Evolutionary conservation across 2,329 filamentous ascomycete genomes (phyloP).

Genomic region (Lachnellula cervina): DNA sequence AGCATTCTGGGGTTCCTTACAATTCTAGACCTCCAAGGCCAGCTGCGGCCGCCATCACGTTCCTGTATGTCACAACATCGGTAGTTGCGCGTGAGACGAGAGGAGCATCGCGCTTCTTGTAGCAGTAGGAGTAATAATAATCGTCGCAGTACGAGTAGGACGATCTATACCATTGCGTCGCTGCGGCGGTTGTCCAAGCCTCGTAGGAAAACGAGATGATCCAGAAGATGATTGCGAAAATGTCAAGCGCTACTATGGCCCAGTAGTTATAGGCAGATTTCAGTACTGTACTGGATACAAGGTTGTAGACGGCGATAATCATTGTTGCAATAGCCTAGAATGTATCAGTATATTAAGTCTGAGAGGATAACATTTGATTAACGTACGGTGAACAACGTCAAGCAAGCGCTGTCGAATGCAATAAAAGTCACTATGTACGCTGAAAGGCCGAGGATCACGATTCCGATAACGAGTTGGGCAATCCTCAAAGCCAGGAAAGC

Average conservation of each 20-base stretch:
- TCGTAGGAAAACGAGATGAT: conserved; percentile 28
- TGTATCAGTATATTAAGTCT: not conserved
- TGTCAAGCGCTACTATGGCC: conserved; percentile 47
- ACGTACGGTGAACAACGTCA: conserved; percentile 37
- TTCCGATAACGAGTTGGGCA: conserved; percentile 35
- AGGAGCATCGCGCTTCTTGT: conserved; percentile 6
- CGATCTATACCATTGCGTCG: not conserved
- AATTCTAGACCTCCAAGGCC: conserved; percentile 20
- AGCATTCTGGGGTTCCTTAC: conserved; percentile 5
- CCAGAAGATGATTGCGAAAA: conserved; percentile 50
- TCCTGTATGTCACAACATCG: conserved; percentile 12
- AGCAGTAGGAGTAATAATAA: conserved; percentile 9
- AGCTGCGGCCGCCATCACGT: conserved; percentile 15
- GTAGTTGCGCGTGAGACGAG: conserved; percentile 1
- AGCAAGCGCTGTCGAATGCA: conserved; percentile 24
- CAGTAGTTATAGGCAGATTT: conserved; percentile 48
- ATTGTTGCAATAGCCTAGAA: conserved; percentile 38
- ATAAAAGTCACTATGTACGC: conserved; percentile 39
- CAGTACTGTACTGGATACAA: conserved; percentile 30
- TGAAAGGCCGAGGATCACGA: conserved; percentile 43
- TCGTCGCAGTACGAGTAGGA: conserved; percentile 5
- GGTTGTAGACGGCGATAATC: conserved; percentile 41
- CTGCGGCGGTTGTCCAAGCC: conserved; percentile 13
- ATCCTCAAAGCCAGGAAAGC: conserved; percentile 7
- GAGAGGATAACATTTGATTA: conserved; percentile 6